Evolutionary conservation across 345 rosid genomes (phyloP).

Genomic region (Eutrema heterophyllum): DNA sequence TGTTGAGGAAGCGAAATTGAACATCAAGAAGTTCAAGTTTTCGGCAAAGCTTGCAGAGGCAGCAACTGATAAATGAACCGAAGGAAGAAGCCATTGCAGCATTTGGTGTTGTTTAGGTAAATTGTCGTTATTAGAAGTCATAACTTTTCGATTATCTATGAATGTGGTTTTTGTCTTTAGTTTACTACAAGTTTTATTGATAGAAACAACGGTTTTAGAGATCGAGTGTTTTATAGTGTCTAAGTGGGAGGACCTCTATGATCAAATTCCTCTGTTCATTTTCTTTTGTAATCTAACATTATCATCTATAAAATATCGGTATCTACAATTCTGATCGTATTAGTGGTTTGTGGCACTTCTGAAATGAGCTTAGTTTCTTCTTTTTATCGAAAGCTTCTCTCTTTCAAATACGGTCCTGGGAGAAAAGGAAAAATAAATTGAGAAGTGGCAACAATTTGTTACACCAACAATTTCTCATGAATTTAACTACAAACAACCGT

Average conservation of each 20-base stretch:
- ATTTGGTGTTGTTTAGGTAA: not conserved
- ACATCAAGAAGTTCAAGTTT: not conserved
- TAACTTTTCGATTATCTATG: not conserved
- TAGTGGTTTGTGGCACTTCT: not conserved
- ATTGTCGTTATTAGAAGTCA: not conserved
- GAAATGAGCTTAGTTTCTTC: not conserved
- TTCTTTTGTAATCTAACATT: not conserved
- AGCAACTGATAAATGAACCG: not conserved
- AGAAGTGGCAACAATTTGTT: not conserved
- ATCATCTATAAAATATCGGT: not conserved
- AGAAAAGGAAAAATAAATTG: not conserved
- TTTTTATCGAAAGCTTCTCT: not conserved
- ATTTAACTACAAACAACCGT: not conserved
- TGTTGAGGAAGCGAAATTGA: not conserved
- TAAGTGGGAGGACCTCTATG: not conserved
- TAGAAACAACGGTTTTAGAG: too few species aligned
- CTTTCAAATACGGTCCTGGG: not conserved
- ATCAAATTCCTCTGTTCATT: not conserved
- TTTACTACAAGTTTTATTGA: not conserved
- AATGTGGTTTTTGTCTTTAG: not conserved
- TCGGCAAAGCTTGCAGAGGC: slow-evolving; percentile 18
- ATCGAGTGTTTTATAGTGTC: not conserved
- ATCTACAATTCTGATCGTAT: not conserved
- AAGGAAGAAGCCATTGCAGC: not conserved
- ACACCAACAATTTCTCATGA: not conserved